phyloP scores from a whole-genome alignment of 371 early-diverging fungal genomes.

The Mucor racemosus region DNA sequence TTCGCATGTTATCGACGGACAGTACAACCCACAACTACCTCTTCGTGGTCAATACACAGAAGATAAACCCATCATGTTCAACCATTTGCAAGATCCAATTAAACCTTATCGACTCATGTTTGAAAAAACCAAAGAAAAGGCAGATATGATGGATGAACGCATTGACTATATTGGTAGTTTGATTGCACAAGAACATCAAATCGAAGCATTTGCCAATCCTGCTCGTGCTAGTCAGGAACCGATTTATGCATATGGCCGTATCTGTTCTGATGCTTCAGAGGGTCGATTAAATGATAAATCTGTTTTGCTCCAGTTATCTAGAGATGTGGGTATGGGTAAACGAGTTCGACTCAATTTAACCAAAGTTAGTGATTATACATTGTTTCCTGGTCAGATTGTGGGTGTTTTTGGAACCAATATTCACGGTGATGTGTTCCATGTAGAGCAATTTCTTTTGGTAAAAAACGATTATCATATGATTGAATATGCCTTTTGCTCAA shows the following conservation, averaged over 20 bases:
- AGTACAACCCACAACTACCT: conserved; percentile 34
- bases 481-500: neutral
- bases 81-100: conserved; percentile 53
- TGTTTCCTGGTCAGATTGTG: conserved; percentile 79
- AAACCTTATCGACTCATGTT: conserved; percentile 87
- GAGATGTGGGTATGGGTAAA: conserved; percentile 70
- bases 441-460: conserved; percentile 33
- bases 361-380: conserved; percentile 55
- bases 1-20: conserved; percentile 35
- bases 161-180: conserved; percentile 71
- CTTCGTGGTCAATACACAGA: neutral
- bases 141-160: conserved; percentile 71
- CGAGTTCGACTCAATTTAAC: conserved; percentile 69
- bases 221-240: conserved; percentile 57
- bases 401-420: conserved; percentile 51
- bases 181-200: conserved; percentile 51
- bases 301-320: conserved; percentile 78
- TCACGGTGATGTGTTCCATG: conserved; percentile 28
- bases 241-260: conserved; percentile 59
- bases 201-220: conserved; percentile 66
- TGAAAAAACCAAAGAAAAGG: conserved; percentile 76
- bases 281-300: conserved; percentile 72
- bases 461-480: neutral
- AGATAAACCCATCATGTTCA: conserved; percentile 18
- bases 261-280: conserved; percentile 67